phyloP scores from a whole-genome alignment of 768 basidiomycete species.

The Rubroboletus satanas region DNA sequence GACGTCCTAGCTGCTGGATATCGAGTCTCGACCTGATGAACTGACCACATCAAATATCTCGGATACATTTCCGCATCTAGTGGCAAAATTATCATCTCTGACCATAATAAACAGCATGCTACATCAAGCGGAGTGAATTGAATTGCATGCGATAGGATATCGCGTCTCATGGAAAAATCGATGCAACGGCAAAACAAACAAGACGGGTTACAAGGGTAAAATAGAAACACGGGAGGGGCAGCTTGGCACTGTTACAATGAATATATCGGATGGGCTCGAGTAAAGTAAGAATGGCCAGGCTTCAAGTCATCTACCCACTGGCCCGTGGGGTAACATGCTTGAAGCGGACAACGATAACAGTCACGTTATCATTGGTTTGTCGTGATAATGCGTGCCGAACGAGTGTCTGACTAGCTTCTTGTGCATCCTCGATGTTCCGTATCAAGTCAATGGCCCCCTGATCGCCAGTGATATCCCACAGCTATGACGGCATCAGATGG shows the following conservation, averaged over 20 bases:
- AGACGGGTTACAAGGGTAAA: constrained; percentile 1
- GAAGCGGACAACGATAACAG: constrained; percentile 85
- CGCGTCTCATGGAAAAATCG: neutral
- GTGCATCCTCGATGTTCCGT: constrained; percentile 67
- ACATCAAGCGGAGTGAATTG: neutral
- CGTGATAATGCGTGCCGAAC: constrained; percentile 82
- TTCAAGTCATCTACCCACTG: constrained; percentile 9
- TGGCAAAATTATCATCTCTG: neutral
- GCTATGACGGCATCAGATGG: constrained; percentile 41
- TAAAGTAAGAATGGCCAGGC: neutral
- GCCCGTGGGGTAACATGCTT: constrained; percentile 33
- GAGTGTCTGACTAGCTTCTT: constrained; percentile 72
- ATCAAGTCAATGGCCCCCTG: constrained; percentile 88
- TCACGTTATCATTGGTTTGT: constrained; percentile 95
- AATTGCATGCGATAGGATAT: constrained; percentile 1
- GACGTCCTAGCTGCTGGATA: neutral
- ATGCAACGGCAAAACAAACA: constrained; percentile 1
- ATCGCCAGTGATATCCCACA: constrained; percentile 95
- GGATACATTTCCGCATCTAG: neutral
- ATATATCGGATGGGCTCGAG: neutral
- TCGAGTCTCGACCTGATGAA: neutral
- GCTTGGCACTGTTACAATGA: constrained; percentile 7
- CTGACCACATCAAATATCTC: neutral
- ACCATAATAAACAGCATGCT: neutral
- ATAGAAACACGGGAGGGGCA: neutral